Percentiles rank a stretch among this genome's conserved stretches.
Conservation (phyloP, 2,329 filamentous ascomycete species). For the Pseudocercospora pini-densiflorae region DNA sequence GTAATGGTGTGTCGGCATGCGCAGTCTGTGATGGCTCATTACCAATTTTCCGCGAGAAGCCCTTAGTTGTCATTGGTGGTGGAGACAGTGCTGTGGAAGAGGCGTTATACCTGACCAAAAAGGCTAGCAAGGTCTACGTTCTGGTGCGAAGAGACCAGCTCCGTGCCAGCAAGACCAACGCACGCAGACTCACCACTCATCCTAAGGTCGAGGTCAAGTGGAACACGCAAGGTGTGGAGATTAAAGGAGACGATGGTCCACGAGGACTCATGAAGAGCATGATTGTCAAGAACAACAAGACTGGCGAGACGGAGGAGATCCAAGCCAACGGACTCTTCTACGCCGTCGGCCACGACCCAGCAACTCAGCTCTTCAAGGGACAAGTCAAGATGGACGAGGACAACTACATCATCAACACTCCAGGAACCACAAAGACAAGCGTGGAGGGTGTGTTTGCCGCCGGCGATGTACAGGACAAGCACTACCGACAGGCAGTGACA, state of each 20-base stretch:
- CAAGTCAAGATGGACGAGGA: conserved; percentile 88
- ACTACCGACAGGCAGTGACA: conserved; percentile 96
- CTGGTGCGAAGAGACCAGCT: conserved; percentile 87
- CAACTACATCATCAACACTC: conserved; percentile 86
- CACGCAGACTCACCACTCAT: conserved; percentile 77
- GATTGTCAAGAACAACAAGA: conserved; percentile 77
- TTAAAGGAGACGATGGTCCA: conserved; percentile 78
- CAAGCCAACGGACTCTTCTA: conserved; percentile 95
- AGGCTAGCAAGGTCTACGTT: conserved; percentile 92
- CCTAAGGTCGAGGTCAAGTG: conserved; percentile 90
- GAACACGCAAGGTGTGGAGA: conserved; percentile 79
- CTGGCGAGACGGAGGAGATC: conserved; percentile 78
- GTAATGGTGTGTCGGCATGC: conserved; percentile 93
- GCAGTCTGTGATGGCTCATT: conserved; percentile 97
- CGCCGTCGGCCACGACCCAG: conserved; percentile 94
- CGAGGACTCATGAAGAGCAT: conserved; percentile 85
- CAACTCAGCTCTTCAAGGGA: conserved; percentile 85
- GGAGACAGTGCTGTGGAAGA: conserved; percentile 98
- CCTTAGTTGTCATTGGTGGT: conserved; percentile 91
- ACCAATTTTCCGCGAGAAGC: conserved; percentile 97
- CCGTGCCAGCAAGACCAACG: conserved; percentile 90
- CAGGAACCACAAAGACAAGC: conserved; percentile 86
- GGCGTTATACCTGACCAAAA: conserved; percentile 96
- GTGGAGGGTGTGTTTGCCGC: conserved; percentile 93
- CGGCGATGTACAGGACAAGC: conserved; percentile 98